Evolutionary conservation across 2,329 filamentous ascomycete species (phyloP).

Genomic region (Trichoderma sp.): DNA sequence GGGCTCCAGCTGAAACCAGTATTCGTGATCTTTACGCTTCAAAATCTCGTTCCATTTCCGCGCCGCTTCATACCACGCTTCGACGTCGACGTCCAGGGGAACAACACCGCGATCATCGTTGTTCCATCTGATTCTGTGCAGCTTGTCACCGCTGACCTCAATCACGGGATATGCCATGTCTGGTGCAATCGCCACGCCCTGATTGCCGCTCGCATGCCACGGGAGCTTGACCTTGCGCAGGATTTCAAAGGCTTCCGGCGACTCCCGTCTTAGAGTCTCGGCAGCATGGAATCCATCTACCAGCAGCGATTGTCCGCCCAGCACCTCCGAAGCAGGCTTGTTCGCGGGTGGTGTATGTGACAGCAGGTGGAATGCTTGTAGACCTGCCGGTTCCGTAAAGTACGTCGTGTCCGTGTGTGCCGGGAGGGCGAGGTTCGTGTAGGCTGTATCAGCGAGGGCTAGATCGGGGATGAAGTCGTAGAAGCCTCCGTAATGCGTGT

Average conservation of each 20-base stretch:
- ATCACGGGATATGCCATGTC: constrained; percentile 72
- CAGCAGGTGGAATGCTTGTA: constrained; percentile 91
- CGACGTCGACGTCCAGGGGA: constrained; percentile 54
- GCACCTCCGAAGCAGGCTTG: constrained; percentile 39
- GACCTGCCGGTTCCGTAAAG: constrained; percentile 86
- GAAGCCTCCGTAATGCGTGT: constrained; percentile 84
- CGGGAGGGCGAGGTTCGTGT: constrained; percentile 79
- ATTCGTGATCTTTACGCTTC: constrained; percentile 65
- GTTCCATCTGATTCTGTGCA: constrained; percentile 82
- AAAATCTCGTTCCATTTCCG: constrained; percentile 72
- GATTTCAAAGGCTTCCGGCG: constrained; percentile 57
- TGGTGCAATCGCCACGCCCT: constrained; percentile 78
- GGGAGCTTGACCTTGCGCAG: constrained; percentile 63
- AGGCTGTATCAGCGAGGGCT: constrained; percentile 85
- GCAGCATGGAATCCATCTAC: constrained; percentile 86
- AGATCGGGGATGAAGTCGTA: constrained; percentile 88
- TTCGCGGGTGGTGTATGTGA: constrained; percentile 60
- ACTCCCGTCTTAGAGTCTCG: constrained; percentile 55
- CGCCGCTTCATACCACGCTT: constrained; percentile 79
- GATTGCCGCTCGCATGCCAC: constrained; percentile 87
- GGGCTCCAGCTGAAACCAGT: constrained; percentile 79
- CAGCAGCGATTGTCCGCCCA: constrained; percentile 77
- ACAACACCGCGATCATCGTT: constrained; percentile 81
- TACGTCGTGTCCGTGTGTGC: constrained; percentile 96
- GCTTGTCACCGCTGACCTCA: constrained; percentile 51